These are phyloP conservation scores for Cercospora janseana DNA, from an alignment of 2,329 filamentous ascomycete genomes.

Conservation along the genomic window DNA sequence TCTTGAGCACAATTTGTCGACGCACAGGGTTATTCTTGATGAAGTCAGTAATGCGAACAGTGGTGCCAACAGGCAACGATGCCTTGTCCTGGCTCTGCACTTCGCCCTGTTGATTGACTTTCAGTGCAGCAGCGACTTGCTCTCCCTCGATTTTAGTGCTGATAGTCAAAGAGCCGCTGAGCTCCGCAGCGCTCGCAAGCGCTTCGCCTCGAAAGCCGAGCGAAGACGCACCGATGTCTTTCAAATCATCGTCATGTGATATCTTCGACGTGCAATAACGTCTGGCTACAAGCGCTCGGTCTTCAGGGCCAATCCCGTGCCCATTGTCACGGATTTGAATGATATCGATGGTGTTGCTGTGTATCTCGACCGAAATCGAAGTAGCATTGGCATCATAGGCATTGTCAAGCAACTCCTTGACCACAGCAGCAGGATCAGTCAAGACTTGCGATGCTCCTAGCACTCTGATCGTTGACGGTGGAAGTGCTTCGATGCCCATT, in stretches of 20 bases:
- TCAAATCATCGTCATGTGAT: conserved; percentile 60
- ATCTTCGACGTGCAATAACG: conserved; percentile 75
- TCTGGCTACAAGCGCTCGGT: conserved; percentile 62
- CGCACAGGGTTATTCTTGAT: conserved; percentile 64
- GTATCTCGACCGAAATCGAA: conserved; percentile 62
- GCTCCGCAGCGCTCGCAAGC: conserved; percentile 62
- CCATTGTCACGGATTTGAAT: conserved; percentile 73
- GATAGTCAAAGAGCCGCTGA: conserved; percentile 58
- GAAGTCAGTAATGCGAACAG: conserved; percentile 59
- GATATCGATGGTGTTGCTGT: conserved; percentile 64
- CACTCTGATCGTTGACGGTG: conserved; percentile 49
- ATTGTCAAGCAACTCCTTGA: conserved; percentile 79
- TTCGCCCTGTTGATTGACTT: conserved; percentile 51
- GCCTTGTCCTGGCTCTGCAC: conserved; percentile 42
- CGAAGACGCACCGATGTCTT: conserved; percentile 54
- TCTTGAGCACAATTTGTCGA: conserved; percentile 57
- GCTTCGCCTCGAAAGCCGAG: conserved; percentile 78
- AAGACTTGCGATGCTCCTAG: conserved; percentile 63
- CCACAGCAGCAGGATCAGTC: conserved; percentile 58
- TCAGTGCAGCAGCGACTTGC: conserved; percentile 55
- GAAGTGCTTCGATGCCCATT: conserved; percentile 46
- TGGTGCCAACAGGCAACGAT: conserved; percentile 66
- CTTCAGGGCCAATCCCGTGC: conserved; percentile 62
- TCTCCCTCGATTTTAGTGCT: conserved; percentile 65
- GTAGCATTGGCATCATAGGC: conserved; percentile 69